Evolutionary conservation across 352 stramenopile genomes (phyloP), one percentile per base, ranked within the genome.

Genomic region (Thalassiosira hispida): DNA sequence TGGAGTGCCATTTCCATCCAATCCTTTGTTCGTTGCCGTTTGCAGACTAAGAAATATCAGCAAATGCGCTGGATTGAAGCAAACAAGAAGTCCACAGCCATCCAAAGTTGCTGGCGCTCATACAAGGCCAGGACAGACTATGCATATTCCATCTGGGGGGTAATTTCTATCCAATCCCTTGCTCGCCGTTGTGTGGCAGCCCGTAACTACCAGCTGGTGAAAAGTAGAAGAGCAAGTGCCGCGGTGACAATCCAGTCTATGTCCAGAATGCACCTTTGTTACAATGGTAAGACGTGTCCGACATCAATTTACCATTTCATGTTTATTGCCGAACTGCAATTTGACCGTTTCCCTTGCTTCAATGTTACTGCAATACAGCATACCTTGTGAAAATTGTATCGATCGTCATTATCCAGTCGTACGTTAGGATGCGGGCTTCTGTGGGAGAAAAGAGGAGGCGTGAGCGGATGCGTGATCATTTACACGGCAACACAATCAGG

Each of bases 71-170:
- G 31, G 31, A 3, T 8, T 3, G 31, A 38, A 3, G 3, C 31
- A 56, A 23, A 56, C 22, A 14, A 56, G 47, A 31, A 25, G 7
- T 9, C 47, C 47, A 56, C 47, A 56, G 1, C 7, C 6, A 56
- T 56, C 47, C 47, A 56, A 18, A 56, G 47, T 7, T 56, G 47
- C 47, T 56, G 47, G 62, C 62, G 62, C 18, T 72, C 62, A 35
- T 72, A 62, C 47, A 72, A 62, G 44, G 46, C 38, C 16, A 12
- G 57, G 20, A 62, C 49, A 27, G 62, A 72, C 53, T 62, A 22
- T 12, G 18, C 47, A 1, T 23, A 29, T 27, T 29, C n/a, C 4
- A 56, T 56, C 7, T 56, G 47, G 52, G 18, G 27, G 35, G 47
- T 72, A 60, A 72, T 53, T 49, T 31, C 23, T 23, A 49, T 49